Evolutionary conservation across 345 rosid species (phyloP), one percentile per base, ranked within the genome.

Genomic region (Odontarrhena argentea): DNA sequence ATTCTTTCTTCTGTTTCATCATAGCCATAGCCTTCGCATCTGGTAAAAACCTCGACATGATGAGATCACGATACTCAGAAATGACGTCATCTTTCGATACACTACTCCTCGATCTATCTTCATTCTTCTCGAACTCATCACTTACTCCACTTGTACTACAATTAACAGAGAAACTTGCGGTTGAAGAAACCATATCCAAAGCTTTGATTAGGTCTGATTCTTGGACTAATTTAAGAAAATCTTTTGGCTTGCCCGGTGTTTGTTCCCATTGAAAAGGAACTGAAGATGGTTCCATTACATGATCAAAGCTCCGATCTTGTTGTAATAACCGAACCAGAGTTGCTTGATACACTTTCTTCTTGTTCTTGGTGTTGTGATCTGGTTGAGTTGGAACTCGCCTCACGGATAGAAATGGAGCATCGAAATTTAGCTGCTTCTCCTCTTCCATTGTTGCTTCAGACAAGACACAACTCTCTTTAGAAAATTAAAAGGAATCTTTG

Each of bases 11-110:
- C 71, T 80, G 76, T 74, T 79, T 81, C 69, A 88, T 81, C 69
- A 88, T 41, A 30, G 98, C 79, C 86, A 90, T 84, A 38, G 95
- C 98, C 84, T 79, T 80, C 15, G 98, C 96, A 2, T 89, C 98
- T 36, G 95, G 92, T 68, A 93, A 82, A 81, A 90, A 90, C 12
- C 96, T 90, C 36, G 78, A 81, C 97, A 93, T 82, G 88, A 94
- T 87, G 82, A 91, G 83, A 67, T 94, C 94, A 63, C 79, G 84
- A 48, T 84, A 80, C 42, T 78, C 64, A 83, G 84, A 2, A 85
- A 73, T 42, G 75, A 79, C 76, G 85, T 81, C 56, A 70, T 65
- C 64, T 51, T 41, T 9, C 9, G 73, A 26, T 32, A 36, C 55
- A 52, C 41, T 22, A 59, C 69, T 46, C 2, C 69, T 46, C 2